phyloP scores from a whole-genome alignment of 23 red algal genomes.

The Gracilariopsis chorda region DNA sequence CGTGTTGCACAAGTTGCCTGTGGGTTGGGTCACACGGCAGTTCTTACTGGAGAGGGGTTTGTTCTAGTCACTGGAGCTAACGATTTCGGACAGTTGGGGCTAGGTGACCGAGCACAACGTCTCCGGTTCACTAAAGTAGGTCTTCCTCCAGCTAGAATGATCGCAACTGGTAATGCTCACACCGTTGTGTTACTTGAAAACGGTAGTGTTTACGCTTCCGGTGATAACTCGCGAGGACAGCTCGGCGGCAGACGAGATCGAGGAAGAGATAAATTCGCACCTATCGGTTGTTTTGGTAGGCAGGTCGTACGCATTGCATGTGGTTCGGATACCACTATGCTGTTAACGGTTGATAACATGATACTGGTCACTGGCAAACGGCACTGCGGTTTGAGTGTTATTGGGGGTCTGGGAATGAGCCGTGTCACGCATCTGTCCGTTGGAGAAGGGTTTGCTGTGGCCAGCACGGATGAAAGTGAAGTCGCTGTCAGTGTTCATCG shows the following conservation, averaged over 20 bases:
- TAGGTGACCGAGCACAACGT: not conserved
- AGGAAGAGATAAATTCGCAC: constrained; percentile 6
- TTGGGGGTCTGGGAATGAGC: constrained; percentile 32
- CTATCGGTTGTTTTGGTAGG: constrained; percentile 43
- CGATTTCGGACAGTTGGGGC: constrained; percentile 59
- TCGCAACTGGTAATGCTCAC: constrained; percentile 54
- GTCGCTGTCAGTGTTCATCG: constrained; percentile 47
- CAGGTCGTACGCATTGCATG: constrained; percentile 36
- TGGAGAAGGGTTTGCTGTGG: constrained; percentile 52
- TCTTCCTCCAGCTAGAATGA: not conserved
- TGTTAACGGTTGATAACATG: constrained; percentile 57
- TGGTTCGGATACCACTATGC: constrained; percentile 51
- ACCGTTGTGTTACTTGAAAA: constrained; percentile 47
- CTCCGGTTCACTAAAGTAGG: not conserved
- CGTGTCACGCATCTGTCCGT: constrained; percentile 40
- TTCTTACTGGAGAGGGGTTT: constrained; percentile 44
- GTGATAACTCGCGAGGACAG: constrained; percentile 64
- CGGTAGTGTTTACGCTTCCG: constrained; percentile 42
- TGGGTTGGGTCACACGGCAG: constrained; percentile 52
- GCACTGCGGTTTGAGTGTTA: constrained; percentile 43
- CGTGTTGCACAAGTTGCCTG: constrained; percentile 51
- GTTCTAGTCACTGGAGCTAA: constrained; percentile 70
- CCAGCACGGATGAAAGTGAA: constrained; percentile 17
- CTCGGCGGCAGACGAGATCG: constrained; percentile 36
- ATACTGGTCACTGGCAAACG: constrained; percentile 53